A percentile compares a stretch with the other conserved stretches of the same genome.
Evolutionary conservation across 2,329 filamentous ascomycete species (phyloP).

Genomic region (Dactylellina parvicollis): DNA sequence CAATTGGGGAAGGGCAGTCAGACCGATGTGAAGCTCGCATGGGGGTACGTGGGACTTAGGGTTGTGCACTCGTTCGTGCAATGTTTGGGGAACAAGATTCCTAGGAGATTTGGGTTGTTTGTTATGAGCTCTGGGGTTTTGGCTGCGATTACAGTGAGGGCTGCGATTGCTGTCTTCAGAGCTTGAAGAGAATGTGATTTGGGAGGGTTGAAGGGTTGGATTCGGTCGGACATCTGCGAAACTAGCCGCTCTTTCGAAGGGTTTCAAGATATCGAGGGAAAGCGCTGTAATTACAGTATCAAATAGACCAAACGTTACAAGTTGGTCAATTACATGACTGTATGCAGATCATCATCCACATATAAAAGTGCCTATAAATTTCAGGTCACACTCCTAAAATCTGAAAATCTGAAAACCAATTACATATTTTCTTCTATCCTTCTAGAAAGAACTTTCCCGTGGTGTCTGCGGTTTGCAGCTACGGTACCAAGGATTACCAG

Average conservation of each 20-base stretch:
- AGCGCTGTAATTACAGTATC: too few species aligned
- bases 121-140: slow-evolving; percentile 59
- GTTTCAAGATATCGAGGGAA: too few species aligned
- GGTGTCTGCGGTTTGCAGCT: not conserved
- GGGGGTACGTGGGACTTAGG: slow-evolving; percentile 62
- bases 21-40: slow-evolving; percentile 61
- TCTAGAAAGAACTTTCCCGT: not conserved
- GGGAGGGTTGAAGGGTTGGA: not conserved
- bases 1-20: slow-evolving; percentile 55
- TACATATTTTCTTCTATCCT: not conserved
- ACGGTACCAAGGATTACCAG: too few species aligned
- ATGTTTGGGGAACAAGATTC: slow-evolving; percentile 60
- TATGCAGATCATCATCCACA: too few species aligned
- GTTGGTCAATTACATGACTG: too few species aligned
- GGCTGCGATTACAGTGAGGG: slow-evolving; percentile 59
- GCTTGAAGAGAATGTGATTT: not conserved
- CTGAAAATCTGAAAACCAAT: not conserved
- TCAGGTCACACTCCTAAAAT: too few species aligned
- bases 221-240: not conserved
- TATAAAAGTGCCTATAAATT: too few species aligned
- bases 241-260: not conserved
- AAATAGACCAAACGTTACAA: too few species aligned
- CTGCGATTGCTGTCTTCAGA: slow-evolving; percentile 37
- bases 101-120: slow-evolving; percentile 61
- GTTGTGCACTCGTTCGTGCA: slow-evolving; percentile 63